phyloP scores from a whole-genome alignment of 148 eudicot genomes.

The Fagopyrum esculentum region DNA sequence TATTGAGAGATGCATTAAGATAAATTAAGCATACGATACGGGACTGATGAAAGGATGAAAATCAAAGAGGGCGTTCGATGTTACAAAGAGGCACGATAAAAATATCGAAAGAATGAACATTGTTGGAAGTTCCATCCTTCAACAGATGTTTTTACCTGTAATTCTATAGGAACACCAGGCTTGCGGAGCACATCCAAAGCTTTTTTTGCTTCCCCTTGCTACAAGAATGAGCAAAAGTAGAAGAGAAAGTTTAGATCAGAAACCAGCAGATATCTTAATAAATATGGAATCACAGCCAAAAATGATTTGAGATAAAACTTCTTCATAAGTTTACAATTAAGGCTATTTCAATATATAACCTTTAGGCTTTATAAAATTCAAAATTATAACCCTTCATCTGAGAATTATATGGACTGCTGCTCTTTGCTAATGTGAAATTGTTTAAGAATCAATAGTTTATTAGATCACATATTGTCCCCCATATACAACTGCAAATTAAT shows the following conservation, averaged over 20 bases:
- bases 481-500: not conserved
- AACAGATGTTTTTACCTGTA: slow-evolving; percentile 51
- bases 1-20: slow-evolving; percentile 1
- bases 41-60: not conserved
- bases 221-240: slow-evolving; percentile 13
- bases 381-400: not conserved
- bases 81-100: not conserved
- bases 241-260: not conserved
- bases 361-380: not conserved
- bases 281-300: not conserved
- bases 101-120: slow-evolving; percentile 6
- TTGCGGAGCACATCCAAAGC: slow-evolving; percentile 88
- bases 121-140: not conserved
- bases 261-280: not conserved
- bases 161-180: slow-evolving; percentile 63
- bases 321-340: not conserved
- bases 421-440: not conserved
- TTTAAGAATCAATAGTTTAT: not conserved
- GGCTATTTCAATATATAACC: not conserved
- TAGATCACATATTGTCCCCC: not conserved
- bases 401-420: not conserved
- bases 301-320: not conserved
- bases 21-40: not conserved
- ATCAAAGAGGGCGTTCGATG: not conserved
- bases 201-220: slow-evolving; percentile 99